Percentiles rank a stretch among this genome's conserved stretches.
Evolutionary conservation across 2,329 filamentous ascomycete species (phyloP).

Genomic region (Xylaria sp.): DNA sequence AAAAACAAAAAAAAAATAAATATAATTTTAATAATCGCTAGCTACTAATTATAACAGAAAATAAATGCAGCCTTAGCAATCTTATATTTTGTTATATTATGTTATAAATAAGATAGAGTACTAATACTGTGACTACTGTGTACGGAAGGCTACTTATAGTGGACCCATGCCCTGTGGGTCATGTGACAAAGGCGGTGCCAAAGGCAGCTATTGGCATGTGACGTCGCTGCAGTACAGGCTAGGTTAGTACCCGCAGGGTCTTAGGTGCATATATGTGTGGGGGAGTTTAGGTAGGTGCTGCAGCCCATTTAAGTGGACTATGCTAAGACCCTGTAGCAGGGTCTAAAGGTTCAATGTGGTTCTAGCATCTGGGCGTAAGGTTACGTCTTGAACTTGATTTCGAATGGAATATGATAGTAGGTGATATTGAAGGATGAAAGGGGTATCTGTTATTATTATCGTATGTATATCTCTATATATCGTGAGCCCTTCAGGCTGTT

Average conservation of each 20-base stretch:
- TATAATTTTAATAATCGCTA: no score
- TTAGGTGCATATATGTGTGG: not conserved
- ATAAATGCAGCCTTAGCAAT: no score
- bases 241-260: not conserved
- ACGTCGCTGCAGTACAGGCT: conserved; percentile 24
- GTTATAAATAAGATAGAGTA: no score
- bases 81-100: no score
- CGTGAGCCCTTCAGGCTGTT: not conserved
- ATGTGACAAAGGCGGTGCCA: not conserved
- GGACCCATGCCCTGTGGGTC: no score
- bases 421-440: conserved; percentile 7
- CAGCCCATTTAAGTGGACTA: not conserved
- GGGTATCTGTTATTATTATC: conserved; percentile 33
- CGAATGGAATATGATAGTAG: not conserved
- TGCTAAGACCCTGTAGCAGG: not conserved
- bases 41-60: no score
- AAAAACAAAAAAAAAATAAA: no score
- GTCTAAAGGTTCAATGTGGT: not conserved
- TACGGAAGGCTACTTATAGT: no score
- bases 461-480: conserved; percentile 6
- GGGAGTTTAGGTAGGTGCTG: not conserved
- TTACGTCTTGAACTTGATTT: not conserved
- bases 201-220: conserved; percentile 23
- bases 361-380: not conserved
- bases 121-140: no score